A percentile compares a stretch with the other conserved stretches of the same genome.
Evolutionary conservation across 495 filamentous ascomycete species (phyloP).

Genomic region (Xylaria scruposa): DNA sequence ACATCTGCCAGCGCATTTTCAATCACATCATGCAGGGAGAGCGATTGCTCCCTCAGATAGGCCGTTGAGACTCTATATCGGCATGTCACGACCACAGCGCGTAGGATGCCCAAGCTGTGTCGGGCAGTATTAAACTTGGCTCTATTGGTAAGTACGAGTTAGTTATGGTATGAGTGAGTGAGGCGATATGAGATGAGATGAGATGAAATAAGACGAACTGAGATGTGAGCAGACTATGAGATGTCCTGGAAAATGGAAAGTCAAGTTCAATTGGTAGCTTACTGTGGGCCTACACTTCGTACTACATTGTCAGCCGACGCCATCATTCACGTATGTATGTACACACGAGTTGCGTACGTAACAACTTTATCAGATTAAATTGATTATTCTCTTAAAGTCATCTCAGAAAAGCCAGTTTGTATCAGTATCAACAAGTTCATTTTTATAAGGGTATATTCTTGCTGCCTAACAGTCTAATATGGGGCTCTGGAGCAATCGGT

Average conservation of each 20-base stretch:
- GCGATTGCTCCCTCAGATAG: neutral
- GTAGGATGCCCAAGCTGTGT: constrained; percentile 42
- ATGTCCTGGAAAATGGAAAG: neutral
- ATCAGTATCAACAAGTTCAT: neutral
- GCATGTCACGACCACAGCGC: constrained; percentile 41
- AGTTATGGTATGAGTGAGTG: neutral
- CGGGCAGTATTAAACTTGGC: constrained; percentile 31
- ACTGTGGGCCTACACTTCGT: constrained; percentile 21
- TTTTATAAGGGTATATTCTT: constrained; percentile 10
- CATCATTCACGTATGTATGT: constrained; percentile 10
- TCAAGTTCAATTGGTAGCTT: constrained; percentile 10
- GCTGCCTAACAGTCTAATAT: neutral
- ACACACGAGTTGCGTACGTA: neutral
- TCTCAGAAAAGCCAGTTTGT: neutral
- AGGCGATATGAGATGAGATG: neutral
- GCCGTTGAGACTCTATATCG: constrained; percentile 33
- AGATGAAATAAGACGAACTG: neutral
- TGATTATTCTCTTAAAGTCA: neutral
- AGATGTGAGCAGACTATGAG: neutral
- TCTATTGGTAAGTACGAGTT: neutral
- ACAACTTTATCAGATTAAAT: neutral
- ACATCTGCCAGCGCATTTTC: constrained; percentile 39
- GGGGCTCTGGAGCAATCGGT: neutral
- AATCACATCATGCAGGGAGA: constrained; percentile 26
- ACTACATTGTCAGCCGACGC: constrained; percentile 14